Evolutionary conservation across 768 basidiomycete genomes (phyloP), one percentile per base, ranked within the genome.

Genomic region (Asterophora parasitica): DNA sequence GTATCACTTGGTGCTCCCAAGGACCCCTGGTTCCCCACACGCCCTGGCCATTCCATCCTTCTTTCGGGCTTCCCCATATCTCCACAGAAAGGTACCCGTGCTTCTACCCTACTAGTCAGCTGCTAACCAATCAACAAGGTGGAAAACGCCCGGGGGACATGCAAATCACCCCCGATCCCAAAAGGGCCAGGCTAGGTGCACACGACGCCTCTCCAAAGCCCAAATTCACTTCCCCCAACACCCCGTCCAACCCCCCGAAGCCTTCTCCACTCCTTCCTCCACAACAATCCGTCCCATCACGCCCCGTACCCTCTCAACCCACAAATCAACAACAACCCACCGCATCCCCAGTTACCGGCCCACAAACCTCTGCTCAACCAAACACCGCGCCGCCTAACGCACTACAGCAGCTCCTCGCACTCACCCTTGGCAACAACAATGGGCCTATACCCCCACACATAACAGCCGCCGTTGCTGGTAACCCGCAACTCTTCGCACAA

Each of bases 1-100:
- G 58, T 67, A 32, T 64, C 71, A 9, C 57, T 66, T 28, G 56
- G 66, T 3, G 48, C 59, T 8, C 51, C 58, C 5, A 73, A 77
- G 36, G 58, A 62, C 1, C 77, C 81, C 3, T 87, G 82, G 80
- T 87, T 85, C 59, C 51, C 65, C 15, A 72, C 81, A 8, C 70
- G 69, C 9, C 44, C 74, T 1, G 63, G 68, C 0, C 77, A 83
- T 58, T 52, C 60, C 4, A 50, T 85, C 10, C 64, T 73, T 4
- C 63, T 85, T 0, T 65, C 74, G 30, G 75, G 81, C 5, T 77
- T 78, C 47, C 80, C 20, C 50, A 57, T 63, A 61, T 55, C 51
- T 50, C 46, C 48, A 54, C 71, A 57, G 60, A 74, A 67, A 55
- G 46, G 55, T 60, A 39, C n/a, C 39, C 20, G 28, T 12, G 19